These are phyloP conservation scores for Periglandula ipomoeae DNA, from an alignment of 2,329 filamentous ascomycete genomes.

Conservation along the genomic window DNA sequence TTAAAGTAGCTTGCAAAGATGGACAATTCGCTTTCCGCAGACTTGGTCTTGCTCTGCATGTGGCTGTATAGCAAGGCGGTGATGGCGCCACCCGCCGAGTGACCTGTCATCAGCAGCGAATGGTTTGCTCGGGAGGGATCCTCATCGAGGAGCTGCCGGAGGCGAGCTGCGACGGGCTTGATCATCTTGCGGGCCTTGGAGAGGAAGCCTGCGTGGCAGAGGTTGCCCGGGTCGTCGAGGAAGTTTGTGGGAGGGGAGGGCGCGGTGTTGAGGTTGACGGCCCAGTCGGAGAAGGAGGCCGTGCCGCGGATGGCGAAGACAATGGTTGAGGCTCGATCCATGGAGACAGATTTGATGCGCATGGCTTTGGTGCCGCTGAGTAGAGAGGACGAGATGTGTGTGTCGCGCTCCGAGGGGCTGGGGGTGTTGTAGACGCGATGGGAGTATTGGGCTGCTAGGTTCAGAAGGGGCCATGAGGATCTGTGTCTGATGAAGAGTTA, in stretches of 20 bases:
- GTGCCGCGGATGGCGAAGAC: constrained; percentile 79
- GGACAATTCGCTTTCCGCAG: constrained; percentile 58
- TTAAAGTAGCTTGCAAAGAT: constrained; percentile 62
- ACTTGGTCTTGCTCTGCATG: constrained; percentile 55
- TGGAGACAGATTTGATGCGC: constrained; percentile 71
- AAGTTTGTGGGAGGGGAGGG: constrained; percentile 60
- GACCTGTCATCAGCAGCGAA: constrained; percentile 74
- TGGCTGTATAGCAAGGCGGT: constrained; percentile 73
- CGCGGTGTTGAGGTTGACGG: constrained; percentile 66
- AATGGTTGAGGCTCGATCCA: constrained; percentile 69
- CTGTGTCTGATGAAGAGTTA: too few relatives aligned
- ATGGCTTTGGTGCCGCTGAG: constrained; percentile 72
- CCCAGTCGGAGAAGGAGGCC: constrained; percentile 76
- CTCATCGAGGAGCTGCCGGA: constrained; percentile 62
- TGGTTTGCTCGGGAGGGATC: constrained; percentile 57
- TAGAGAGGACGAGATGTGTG: constrained; percentile 64
- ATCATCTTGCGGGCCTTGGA: constrained; percentile 69
- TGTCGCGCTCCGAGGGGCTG: constrained; percentile 51
- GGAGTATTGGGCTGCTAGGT: constrained; percentile 70
- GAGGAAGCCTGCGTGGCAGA: constrained; percentile 75
- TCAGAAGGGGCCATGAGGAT: constrained; percentile 67
- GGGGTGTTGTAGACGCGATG: constrained; percentile 64
- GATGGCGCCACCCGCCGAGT: constrained; percentile 78
- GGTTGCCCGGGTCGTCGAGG: constrained; percentile 67
- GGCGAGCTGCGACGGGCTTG: constrained; percentile 57